Percentiles rank a stretch among this genome's conserved stretches.
Evolutionary conservation across 345 rosid species (phyloP).

Genomic region (Zanthoxylum bungeanum): DNA sequence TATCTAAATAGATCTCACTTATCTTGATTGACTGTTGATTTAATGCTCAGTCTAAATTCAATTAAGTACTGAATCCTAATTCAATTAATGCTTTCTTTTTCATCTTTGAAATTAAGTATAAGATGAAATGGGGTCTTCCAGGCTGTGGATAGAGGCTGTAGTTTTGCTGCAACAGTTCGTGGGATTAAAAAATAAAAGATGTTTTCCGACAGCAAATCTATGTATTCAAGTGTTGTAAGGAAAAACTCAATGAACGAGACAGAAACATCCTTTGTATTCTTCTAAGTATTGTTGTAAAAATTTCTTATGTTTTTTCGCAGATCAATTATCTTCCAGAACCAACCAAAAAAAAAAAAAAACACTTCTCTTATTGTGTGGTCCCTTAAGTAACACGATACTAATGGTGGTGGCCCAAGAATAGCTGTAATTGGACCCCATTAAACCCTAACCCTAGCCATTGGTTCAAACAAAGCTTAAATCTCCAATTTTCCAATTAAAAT

Average conservation of each 20-base stretch:
- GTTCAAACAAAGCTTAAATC: conserved; percentile 1
- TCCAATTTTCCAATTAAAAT: neutral
- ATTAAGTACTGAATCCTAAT: too few species aligned
- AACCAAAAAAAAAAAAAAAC: neutral
- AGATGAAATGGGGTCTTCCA: neutral
- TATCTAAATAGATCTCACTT: too few species aligned
- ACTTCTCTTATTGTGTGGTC: conserved; percentile 10
- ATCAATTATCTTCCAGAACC: neutral
- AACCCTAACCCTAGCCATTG: conserved; percentile 25
- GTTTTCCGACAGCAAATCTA: conserved; percentile 2
- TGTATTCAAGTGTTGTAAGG: neutral
- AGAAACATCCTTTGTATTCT: conserved; percentile 21
- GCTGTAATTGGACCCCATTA: conserved; percentile 15
- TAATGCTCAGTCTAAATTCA: too few species aligned
- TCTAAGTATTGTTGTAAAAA: conserved; percentile 8
- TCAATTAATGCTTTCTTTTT: too few species aligned
- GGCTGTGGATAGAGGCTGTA: neutral
- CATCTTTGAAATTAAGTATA: neutral
- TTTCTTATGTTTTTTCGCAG: neutral
- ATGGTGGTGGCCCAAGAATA: conserved; percentile 17
- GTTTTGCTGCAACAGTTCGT: neutral
- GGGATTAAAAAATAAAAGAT: neutral
- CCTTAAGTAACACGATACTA: neutral
- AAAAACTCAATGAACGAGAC: conserved; percentile 14
- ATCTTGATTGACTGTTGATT: too few species aligned